Conservation (phyloP, 2,329 filamentous ascomycete species). For the Dryadomyces quercivorus region DNA sequence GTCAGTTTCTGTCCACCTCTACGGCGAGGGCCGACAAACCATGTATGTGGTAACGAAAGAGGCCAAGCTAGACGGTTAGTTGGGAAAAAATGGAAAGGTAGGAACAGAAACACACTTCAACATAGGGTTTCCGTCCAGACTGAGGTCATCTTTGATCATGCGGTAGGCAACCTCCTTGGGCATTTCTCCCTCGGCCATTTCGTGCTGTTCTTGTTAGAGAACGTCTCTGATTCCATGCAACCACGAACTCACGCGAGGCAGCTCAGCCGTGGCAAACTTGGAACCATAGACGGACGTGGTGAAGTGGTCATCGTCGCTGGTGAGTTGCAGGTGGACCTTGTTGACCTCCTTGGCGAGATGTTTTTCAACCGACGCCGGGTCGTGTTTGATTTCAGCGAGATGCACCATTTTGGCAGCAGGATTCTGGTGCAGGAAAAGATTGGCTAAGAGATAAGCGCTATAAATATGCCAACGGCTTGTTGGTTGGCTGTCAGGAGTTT, state of each 20-base stretch:
- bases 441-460: background rate
- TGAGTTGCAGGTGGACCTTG: conserved; percentile 34
- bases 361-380: conserved; percentile 15
- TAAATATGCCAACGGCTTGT: background rate
- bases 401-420: conserved; percentile 47
- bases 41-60: conserved; percentile 96
- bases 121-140: conserved; percentile 82
- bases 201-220: conserved; percentile 30
- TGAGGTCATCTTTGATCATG: conserved; percentile 92
- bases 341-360: conserved; percentile 23
- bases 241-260: conserved; percentile 38
- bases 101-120: conserved; percentile 47
- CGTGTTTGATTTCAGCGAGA: conserved; percentile 29
- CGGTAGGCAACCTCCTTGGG: conserved; percentile 86
- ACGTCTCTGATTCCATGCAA: background rate
- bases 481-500: background rate
- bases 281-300: conserved; percentile 81
- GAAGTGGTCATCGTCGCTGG: conserved; percentile 43
- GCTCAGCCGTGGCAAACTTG: conserved; percentile 65
- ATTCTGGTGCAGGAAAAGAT: background rate
- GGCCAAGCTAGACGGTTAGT: conserved; percentile 51
- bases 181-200: conserved; percentile 88
- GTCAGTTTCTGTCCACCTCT: background rate
- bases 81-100: background rate
- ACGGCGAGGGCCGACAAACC: conserved; percentile 33